phyloP scores from a whole-genome alignment of 257 asterid genomes.

The Scutellaria baicalensis region DNA sequence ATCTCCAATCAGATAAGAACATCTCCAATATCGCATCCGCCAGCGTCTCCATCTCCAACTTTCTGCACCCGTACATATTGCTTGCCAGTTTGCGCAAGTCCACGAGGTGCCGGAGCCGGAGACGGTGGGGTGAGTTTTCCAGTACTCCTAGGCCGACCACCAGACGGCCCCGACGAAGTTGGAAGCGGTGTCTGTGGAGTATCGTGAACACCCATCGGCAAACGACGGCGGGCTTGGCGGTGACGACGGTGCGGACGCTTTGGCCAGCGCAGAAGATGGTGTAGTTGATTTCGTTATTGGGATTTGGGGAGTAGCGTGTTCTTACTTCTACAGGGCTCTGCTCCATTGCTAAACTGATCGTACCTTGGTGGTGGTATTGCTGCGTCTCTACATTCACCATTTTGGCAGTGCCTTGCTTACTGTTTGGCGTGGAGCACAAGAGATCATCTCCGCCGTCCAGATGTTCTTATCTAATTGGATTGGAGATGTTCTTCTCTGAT shows the following conservation, averaged over 20 bases:
- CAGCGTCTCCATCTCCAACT: conserved; percentile 7
- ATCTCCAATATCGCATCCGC: not conserved
- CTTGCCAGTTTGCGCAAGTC: conserved; percentile 1
- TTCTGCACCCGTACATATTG: not conserved
- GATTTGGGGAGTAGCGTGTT: not conserved
- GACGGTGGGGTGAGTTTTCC: not conserved
- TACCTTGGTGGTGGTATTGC: too few species aligned
- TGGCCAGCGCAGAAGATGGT: not conserved
- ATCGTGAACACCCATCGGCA: not conserved
- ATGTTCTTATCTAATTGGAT: too few species aligned
- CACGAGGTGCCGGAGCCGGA: not conserved
- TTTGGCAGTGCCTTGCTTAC: too few species aligned
- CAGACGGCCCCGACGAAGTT: not conserved
- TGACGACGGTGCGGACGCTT: conserved; percentile 9
- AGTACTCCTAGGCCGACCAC: conserved; percentile 12
- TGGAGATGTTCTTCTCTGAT: too few species aligned
- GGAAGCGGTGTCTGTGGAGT: conserved; percentile 4
- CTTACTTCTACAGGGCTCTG: too few species aligned
- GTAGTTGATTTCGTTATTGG: not conserved
- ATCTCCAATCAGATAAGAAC: too few species aligned
- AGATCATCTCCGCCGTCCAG: too few species aligned
- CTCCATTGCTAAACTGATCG: too few species aligned
- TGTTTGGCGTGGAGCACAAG: too few species aligned
- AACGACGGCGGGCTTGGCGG: not conserved
- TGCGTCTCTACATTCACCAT: too few species aligned